Evolutionary conservation across 768 basidiomycete genomes (phyloP), one percentile per base, ranked within the genome.

Genomic region (Boletus rex-veris): DNA sequence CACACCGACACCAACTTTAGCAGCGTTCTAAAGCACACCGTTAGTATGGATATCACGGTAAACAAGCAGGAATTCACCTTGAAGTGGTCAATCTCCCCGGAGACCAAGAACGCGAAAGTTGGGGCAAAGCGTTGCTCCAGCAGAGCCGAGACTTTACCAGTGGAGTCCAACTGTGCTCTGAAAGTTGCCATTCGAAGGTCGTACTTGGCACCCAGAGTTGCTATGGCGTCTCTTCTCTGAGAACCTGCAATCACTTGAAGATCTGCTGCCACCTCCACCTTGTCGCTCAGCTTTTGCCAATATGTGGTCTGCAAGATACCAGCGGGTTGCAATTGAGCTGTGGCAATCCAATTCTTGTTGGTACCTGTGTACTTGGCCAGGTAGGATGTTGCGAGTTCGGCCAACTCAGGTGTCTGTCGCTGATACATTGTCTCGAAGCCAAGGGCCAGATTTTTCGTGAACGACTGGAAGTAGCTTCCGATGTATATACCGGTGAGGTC

Each of bases 61-160:
- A 52, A 48, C 5, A 39, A 4, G 5, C 42, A 60, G 7, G 52
- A 21, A 53, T 74, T 58, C 63, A 92, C 94, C 86, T 95, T 98
- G 79, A 92, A 88, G 80, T 99, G 97, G 71, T 99, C 97, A 61
- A 99, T 93, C 79, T 99, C 97, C 10, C 97, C 97, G 16, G 92
- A 82, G 43, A 99, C 85, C 63, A 95, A 71, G 80, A 99, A 97
- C 14, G 92, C 85, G 67, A 99, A 98, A 9, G 91, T 84, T 5
- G 97, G 97, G 12, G 92, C 91, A 70, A 98, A 93, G 50, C 94
- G 83, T 73, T 98, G 96, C 73, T 99, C 97, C 19, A 98, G 83
- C 64, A 95, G 72, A 57, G 95, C 94, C 44, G 92, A 90, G 28
- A 98, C 90, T 73, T 98, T 99, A 42, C 96, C 95, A 26, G 88